Base-by-base conservation (phyloP, 352 stramenopile genomes). In the Globisporangium sylvaticum region DNA sequence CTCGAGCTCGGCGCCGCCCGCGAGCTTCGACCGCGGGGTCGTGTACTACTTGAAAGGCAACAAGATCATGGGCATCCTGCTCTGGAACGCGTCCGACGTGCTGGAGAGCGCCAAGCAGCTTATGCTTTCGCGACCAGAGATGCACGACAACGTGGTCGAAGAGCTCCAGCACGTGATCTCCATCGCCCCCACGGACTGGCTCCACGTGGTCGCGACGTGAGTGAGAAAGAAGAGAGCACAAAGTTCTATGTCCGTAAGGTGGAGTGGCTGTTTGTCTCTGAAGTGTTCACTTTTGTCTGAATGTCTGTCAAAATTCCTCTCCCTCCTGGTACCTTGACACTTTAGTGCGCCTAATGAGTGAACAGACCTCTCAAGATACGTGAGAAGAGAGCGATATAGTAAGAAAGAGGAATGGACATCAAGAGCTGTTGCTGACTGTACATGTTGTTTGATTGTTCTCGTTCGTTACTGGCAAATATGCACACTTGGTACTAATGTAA, bases 31-130 rank as follows among this genome's bases (percentile, higher is more conserved):
- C 57, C 87, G 91, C 46, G 91, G 91, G 18, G 78, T 97, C 44
- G 90, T 97, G 54, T 97, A 97, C 72, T 97, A 97, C 57, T 72
- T 97, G 24, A 85, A 89, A 56, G 88, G 87, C 54, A 95, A 92
- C 76, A 90, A 92, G 64, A 90, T 97, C 66, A 90, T 96, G 69
- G 91, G 91, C 54, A 92, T 97, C 66, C 56, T 97, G 64, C 73
- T 97, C 14, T 97, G 89, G 88, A 97, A 97, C 64, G 89, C 90
- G 0, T 82, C 73, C 25, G 90, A 97, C 58, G 79, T 94, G 68
- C 78, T 97, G 27, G 85, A 97, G 53, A 91, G 76, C 44, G 91
- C 91, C 27, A 85, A 89, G 18, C 83, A 97, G 52, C 68, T 97
- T 20, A 84, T 97, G 76, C 73, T 86, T 9, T 82, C 80, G 2